Evolutionary conservation across 2,329 filamentous ascomycete genomes (phyloP), one percentile per base, ranked within the genome.

Genomic region (Domatiomyces catenatus): DNA sequence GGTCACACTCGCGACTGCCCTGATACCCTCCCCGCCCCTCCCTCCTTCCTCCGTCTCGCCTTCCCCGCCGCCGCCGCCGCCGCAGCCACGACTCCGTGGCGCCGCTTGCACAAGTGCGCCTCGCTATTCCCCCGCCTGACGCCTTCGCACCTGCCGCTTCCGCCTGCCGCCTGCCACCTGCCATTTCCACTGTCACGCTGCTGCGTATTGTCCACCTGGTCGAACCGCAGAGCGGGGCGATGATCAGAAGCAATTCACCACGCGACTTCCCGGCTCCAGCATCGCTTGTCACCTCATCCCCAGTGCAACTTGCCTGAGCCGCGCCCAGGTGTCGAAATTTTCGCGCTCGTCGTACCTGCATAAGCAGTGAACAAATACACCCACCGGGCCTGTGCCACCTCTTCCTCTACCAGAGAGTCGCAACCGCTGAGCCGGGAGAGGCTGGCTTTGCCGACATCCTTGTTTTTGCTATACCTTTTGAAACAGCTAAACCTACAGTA

Each of bases 181-280:
- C 43, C 8, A 12, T 19, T 10, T 12, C 22, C 8, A 10, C 8
- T n/a, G n/a, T n/a, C n/a, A n/a, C n/a, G n/a, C n/a, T n/a, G 43
- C 43, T 45, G 8, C 10, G 43, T 45, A 5, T 45, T 26, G 43
- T 20, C 18, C 43, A 26, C 18, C 19, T 8, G 3, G 43, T 10
- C 43, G n/a, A 20, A 20, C 15, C 18, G 10, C 43, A 15, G 18
- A 47, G 26, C 19, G 45, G 19, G 52, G 53, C 48, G 49, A 56
- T 52, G 52, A 53, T 49, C 54, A 58, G 50, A 58, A 58, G 54
- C 54, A 54, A 58, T 56, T 48, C 46, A 28, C 24, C 50, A 44
- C 54, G 46, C 46, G 26, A 47, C 43, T 50, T 44, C 48, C 47
- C 42, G 15, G 24, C 53, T 22, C 47, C 47, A 53, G 49, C 15